phyloP scores from a whole-genome alignment of 1,139 yeast genomes.

The Spencermartinsiella ligniputridi region DNA sequence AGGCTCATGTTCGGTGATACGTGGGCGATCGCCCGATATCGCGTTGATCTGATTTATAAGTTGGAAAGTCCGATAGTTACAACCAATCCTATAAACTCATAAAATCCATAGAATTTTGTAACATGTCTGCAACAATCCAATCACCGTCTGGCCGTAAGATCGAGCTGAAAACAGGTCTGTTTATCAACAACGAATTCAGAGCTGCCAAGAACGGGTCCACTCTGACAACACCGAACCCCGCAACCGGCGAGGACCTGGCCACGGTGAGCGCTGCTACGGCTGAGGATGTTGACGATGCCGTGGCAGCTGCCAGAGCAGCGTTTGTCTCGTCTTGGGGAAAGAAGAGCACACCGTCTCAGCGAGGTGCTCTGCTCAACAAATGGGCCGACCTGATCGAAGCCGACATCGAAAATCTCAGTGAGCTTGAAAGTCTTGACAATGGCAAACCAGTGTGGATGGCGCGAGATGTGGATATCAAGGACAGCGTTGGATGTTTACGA shows the following conservation, averaged over 20 bases:
- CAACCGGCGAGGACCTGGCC: constrained; percentile 64
- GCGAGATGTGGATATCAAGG: constrained; percentile 52
- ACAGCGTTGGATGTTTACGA: constrained; percentile 57
- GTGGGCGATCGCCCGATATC: no score
- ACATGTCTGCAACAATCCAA: constrained; percentile 1
- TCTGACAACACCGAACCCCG: constrained; percentile 58
- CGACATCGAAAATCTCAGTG: constrained; percentile 48
- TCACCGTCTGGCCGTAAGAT: constrained; percentile 6
- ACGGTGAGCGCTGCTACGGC: constrained; percentile 62
- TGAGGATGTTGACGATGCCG: constrained; percentile 74
- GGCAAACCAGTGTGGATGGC: constrained; percentile 51
- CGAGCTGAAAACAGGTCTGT: constrained; percentile 46
- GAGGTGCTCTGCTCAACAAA: constrained; percentile 46
- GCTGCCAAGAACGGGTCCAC: constrained; percentile 33
- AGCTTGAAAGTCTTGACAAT: constrained; percentile 59
- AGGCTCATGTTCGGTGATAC: no score
- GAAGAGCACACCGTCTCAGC: constrained; percentile 43
- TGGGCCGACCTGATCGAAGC: constrained; percentile 49
- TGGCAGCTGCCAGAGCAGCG: constrained; percentile 64
- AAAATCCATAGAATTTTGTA: no score
- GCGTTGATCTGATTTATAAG: no score
- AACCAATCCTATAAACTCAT: no score
- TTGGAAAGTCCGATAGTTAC: no score
- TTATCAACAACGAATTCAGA: constrained; percentile 58
- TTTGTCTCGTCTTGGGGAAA: constrained; percentile 50